Conservation (phyloP, 1,139 yeast species). For the Lodderomyces theae region DNA sequence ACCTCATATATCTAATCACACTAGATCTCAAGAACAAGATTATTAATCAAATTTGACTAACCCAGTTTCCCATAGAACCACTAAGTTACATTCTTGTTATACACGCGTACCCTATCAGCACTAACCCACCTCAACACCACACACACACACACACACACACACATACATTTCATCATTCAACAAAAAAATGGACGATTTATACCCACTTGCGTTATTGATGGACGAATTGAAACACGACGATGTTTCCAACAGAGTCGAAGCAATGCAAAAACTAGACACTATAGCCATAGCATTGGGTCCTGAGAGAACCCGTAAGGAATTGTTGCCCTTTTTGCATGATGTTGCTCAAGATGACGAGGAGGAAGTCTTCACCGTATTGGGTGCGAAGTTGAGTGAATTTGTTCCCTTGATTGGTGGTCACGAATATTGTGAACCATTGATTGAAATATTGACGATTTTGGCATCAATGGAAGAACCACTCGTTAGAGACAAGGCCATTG, state of each 20-base stretch:
- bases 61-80: too few species aligned
- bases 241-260: constrained; percentile 87
- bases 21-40: too few species aligned
- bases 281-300: constrained; percentile 95
- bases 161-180: too few species aligned
- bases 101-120: too few species aligned
- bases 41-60: too few species aligned
- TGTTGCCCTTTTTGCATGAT: constrained; percentile 80
- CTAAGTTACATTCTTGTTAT: too few species aligned
- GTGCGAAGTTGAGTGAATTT: constrained; percentile 85
- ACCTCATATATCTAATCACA: too few species aligned
- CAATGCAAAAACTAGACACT: constrained; percentile 91
- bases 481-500: constrained; percentile 92
- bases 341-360: constrained; percentile 99
- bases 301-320: constrained; percentile 84
- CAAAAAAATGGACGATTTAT: constrained; percentile 62
- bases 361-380: constrained; percentile 92
- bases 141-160: too few species aligned
- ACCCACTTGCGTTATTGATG: constrained; percentile 93
- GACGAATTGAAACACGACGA: constrained; percentile 96
- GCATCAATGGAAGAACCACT: constrained; percentile 97
- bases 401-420: constrained; percentile 87
- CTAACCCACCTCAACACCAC: too few species aligned
- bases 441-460: constrained; percentile 83
- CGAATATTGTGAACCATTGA: constrained; percentile 67